These are phyloP conservation scores for Eucalyptus cloeziana DNA, from an alignment of 345 rosid genomes.

Conservation along the genomic window DNA sequence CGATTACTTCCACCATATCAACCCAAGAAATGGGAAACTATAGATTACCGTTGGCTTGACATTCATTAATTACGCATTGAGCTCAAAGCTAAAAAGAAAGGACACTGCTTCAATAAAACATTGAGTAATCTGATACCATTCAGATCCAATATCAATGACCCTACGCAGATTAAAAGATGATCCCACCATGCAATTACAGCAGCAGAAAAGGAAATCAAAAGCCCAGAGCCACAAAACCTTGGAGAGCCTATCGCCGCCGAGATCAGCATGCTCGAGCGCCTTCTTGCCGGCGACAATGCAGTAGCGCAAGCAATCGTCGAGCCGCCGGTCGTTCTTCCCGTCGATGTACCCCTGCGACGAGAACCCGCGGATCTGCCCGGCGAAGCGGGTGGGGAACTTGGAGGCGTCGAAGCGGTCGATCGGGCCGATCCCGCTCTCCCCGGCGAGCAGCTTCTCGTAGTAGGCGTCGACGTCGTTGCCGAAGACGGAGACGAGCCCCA, in stretches of 20 bases:
- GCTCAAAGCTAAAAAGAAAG: neutral
- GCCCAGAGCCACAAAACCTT: constrained; percentile 23
- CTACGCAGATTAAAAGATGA: neutral
- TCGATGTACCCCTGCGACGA: constrained; percentile 70
- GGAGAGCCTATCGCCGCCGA: constrained; percentile 60
- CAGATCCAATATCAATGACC: neutral
- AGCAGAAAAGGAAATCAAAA: neutral
- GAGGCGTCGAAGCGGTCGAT: constrained; percentile 96
- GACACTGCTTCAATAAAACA: neutral
- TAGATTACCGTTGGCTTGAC: neutral
- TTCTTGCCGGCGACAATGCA: constrained; percentile 97
- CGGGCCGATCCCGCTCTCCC: constrained; percentile 81
- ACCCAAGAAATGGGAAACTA: neutral
- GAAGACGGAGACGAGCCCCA: constrained; percentile 92
- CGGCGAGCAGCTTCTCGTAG: constrained; percentile 76
- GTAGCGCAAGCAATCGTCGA: constrained; percentile 94
- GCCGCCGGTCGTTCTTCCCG: constrained; percentile 91
- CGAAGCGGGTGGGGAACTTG: constrained; percentile 93
- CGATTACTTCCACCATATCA: neutral
- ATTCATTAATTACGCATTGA: neutral
- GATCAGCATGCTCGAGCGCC: constrained; percentile 84
- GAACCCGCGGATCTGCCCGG: constrained; percentile 97
- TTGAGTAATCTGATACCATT: neutral
- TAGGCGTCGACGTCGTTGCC: constrained; percentile 83
- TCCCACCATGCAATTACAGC: neutral